phyloP scores from a whole-genome alignment of 495 filamentous ascomycete genomes.

The Penicillium verhagenii region DNA sequence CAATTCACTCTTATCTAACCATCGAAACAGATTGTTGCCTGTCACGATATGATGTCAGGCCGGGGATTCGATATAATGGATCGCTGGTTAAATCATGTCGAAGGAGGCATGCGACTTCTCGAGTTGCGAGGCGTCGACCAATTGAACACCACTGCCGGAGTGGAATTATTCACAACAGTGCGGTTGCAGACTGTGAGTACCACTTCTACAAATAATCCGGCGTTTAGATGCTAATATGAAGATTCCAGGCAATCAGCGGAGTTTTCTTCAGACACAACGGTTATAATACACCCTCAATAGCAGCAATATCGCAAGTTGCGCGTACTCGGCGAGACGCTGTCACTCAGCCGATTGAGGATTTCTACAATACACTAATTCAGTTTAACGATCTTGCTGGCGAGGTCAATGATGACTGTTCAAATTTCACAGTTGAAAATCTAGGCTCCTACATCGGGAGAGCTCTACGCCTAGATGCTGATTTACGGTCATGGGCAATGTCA shows the following conservation, averaged over 20 bases:
- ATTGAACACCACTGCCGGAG: conserved; percentile 1
- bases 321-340: neutral
- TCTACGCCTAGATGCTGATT: conserved; percentile 11
- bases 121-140: conserved; percentile 17
- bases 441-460: conserved; percentile 2
- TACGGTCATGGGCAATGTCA: conserved; percentile 12
- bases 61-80: conserved; percentile 2
- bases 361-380: conserved; percentile 5
- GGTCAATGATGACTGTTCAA: neutral
- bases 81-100: conserved; percentile 15
- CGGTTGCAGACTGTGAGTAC: conserved; percentile 11
- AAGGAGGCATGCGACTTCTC: conserved; percentile 15
- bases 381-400: conserved; percentile 11
- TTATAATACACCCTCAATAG: conserved; percentile 7
- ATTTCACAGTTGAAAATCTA: neutral
- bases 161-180: conserved; percentile 14
- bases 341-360: conserved; percentile 7
- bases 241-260: conserved; percentile 10
- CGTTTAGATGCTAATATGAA: neutral
- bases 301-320: conserved; percentile 9
- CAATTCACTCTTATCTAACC: neutral
- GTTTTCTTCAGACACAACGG: conserved; percentile 4
- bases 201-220: neutral
- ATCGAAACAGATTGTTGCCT: conserved; percentile 10
- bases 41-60: conserved; percentile 7